These are phyloP conservation scores for Aspergillus cejpii DNA, from an alignment of 2,329 filamentous ascomycete genomes.

Conservation along the genomic window DNA sequence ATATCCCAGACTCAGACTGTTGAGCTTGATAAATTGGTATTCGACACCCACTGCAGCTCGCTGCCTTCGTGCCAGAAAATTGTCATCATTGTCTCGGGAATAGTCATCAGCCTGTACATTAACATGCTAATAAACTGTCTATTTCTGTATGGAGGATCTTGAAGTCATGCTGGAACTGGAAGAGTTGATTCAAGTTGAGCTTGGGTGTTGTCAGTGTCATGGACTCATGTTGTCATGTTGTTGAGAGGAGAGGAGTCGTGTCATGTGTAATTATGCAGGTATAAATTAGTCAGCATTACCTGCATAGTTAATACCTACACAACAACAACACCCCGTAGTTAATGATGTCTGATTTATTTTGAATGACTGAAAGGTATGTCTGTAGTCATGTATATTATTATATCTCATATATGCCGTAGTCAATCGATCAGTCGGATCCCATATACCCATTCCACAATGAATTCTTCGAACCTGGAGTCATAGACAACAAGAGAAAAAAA, in stretches of 20 bases:
- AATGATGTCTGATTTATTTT: background rate
- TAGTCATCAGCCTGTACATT: background rate
- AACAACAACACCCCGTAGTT: no score
- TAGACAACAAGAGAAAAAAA: background rate
- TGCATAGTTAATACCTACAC: no score
- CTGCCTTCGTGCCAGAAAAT: constrained; percentile 21
- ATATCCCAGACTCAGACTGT: constrained; percentile 27
- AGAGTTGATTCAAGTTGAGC: no score
- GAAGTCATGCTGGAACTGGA: no score
- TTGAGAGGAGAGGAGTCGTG: background rate
- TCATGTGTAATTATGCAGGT: no score
- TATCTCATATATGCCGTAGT: background rate
- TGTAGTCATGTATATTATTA: background rate
- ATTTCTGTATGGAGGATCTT: no score
- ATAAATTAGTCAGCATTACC: no score
- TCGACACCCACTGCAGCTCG: constrained; percentile 19
- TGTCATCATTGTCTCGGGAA: constrained; percentile 23
- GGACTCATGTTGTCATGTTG: no score
- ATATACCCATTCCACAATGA: background rate
- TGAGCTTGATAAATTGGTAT: constrained; percentile 27
- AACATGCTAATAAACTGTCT: no score
- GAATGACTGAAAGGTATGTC: no score
- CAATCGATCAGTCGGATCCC: background rate
- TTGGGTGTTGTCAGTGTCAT: no score
- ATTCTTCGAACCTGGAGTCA: background rate